Conservation (phyloP, 2,329 filamentous ascomycete species). For the Pestalotiopsis sp. region DNA sequence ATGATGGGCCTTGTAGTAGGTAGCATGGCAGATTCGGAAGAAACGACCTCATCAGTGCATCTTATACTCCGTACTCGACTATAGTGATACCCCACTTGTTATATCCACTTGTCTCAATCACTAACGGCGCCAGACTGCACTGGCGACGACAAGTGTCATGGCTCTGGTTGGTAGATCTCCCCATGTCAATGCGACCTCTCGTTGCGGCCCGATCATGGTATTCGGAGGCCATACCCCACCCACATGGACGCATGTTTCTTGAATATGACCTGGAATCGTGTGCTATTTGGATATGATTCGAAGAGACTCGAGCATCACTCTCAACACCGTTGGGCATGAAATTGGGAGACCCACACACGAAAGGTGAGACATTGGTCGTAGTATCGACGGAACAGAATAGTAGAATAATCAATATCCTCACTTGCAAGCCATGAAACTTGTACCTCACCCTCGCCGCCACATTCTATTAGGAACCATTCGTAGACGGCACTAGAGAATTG, state of each 20-base stretch:
- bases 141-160: constrained; percentile 3
- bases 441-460: neutral
- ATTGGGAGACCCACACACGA: no score
- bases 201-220: constrained; percentile 5
- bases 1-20: neutral
- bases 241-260: neutral
- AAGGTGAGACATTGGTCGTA: neutral
- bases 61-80: neutral
- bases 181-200: constrained; percentile 1
- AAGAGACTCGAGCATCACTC: no score
- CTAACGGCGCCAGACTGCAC: neutral
- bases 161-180: constrained; percentile 8
- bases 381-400: neutral
- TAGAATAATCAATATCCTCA: neutral
- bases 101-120: neutral
- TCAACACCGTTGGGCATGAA: no score
- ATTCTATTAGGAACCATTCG: neutral
- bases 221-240: neutral
- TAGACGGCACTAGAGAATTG: constrained; percentile 42
- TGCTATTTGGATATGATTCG: neutral
- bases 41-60: neutral
- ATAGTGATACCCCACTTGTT: neutral
- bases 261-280: neutral
- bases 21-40: neutral
- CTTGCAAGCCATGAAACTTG: neutral